phyloP scores from a whole-genome alignment of 148 eudicot genomes.

The Rhododendron kiyosumense region DNA sequence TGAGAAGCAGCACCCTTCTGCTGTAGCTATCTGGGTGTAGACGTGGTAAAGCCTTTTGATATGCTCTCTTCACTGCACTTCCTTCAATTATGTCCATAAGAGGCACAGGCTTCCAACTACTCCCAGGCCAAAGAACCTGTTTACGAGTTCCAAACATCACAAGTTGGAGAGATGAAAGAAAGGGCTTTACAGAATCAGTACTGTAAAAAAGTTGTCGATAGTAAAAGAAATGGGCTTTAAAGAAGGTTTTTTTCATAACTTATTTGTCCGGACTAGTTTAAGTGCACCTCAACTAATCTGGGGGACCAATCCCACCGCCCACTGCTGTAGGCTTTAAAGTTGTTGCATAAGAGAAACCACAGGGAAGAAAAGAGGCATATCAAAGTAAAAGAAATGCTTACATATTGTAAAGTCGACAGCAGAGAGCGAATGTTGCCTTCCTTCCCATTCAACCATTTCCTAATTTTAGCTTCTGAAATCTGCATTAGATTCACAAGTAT shows the following conservation, averaged over 20 bases:
- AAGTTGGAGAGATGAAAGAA: not conserved
- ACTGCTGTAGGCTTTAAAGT: not conserved
- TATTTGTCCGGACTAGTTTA: not conserved
- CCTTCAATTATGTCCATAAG: constrained; percentile 81
- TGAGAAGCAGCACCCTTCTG: constrained; percentile 78
- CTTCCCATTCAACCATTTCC: constrained; percentile 79
- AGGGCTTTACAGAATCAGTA: not conserved
- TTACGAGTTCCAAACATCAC: not conserved
- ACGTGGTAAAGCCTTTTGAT: constrained; percentile 74
- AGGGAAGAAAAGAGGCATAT: not conserved
- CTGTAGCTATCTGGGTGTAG: constrained; percentile 91
- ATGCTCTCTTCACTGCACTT: constrained; percentile 73
- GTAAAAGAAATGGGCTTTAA: not conserved
- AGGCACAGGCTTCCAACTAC: constrained; percentile 94
- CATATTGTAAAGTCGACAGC: constrained; percentile 83
- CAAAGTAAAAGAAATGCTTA: constrained; percentile 25
- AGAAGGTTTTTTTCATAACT: not conserved
- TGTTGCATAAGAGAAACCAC: not conserved
- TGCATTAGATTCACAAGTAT: constrained; percentile 20
- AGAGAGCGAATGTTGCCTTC: constrained; percentile 87
- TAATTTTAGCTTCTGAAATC: constrained; percentile 53
- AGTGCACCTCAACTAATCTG: not conserved
- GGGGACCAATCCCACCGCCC: not conserved
- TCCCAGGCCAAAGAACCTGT: constrained; percentile 84
- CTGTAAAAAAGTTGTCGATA: not conserved